Evolutionary conservation across 371 early-diverging fungal genomes (phyloP).

Genomic region (Entomophthora muscae): DNA sequence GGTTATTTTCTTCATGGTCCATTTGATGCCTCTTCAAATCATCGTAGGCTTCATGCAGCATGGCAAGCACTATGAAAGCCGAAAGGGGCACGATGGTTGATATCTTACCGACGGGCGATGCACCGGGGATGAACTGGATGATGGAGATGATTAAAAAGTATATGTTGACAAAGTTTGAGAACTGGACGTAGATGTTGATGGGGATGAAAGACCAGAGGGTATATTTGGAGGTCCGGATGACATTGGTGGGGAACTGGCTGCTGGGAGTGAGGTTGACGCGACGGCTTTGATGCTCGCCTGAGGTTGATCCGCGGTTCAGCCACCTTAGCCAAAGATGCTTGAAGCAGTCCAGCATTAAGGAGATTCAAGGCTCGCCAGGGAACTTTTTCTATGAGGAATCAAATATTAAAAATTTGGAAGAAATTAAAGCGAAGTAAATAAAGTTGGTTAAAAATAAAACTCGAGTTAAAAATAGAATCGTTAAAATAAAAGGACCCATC

Average conservation of each 20-base stretch:
- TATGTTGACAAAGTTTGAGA: conserved; percentile 71
- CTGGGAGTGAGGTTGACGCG: neutral
- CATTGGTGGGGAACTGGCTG: conserved; percentile 18
- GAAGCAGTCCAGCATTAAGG: neutral
- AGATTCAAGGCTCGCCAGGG: too few species aligned
- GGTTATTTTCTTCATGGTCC: conserved; percentile 44
- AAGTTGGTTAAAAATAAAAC: too few species aligned
- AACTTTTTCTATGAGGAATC: too few species aligned
- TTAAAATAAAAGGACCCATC: too few species aligned
- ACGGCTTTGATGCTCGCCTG: neutral
- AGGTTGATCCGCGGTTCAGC: neutral
- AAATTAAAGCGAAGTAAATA: too few species aligned
- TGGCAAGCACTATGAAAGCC: conserved; percentile 48
- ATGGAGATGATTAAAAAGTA: conserved; percentile 77
- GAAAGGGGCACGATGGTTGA: conserved; percentile 72
- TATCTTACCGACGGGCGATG: conserved; percentile 55
- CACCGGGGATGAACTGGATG: conserved; percentile 50
- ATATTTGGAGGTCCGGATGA: conserved; percentile 72
- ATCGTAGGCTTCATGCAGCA: conserved; percentile 80
- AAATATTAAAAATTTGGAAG: too few species aligned
- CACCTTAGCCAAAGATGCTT: neutral
- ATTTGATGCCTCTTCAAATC: conserved; percentile 53
- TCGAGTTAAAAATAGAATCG: too few species aligned
- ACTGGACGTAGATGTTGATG: conserved; percentile 76
- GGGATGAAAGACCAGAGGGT: conserved; percentile 67